A percentile compares a stretch with the other conserved stretches of the same genome.
Evolutionary conservation across 495 filamentous ascomycete species (phyloP).

Genomic region (Aspergillus haitiensis): DNA sequence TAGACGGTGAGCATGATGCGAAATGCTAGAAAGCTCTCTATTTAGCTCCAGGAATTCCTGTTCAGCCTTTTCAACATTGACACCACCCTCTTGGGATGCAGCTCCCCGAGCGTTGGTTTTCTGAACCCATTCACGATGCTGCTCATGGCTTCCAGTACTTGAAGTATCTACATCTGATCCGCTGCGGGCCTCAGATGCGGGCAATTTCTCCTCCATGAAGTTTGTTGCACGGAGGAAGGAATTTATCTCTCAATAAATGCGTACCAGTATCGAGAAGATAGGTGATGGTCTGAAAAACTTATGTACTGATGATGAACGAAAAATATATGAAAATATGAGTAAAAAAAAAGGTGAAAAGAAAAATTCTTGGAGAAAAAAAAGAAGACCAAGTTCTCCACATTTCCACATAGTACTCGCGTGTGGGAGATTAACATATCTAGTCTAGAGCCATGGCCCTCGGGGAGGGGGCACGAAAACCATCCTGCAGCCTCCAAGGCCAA

Average conservation of each 20-base stretch:
- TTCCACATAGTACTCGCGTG: not conserved
- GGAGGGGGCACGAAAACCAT: conserved; percentile 1
- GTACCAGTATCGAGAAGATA: not conserved
- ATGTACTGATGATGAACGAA: too few species aligned
- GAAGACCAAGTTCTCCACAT: not conserved
- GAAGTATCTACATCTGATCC: conserved; percentile 32
- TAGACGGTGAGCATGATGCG: conserved; percentile 51
- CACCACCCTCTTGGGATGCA: conserved; percentile 46
- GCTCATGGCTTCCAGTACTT: conserved; percentile 29
- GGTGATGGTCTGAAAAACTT: too few species aligned
- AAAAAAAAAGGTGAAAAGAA: not conserved
- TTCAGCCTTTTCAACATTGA: conserved; percentile 72
- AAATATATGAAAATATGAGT: not conserved
- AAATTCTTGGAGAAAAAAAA: not conserved
- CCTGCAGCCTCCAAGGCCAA: not conserved
- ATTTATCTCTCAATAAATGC: too few species aligned
- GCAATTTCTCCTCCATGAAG: conserved; percentile 24
- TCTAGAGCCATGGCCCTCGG: not conserved
- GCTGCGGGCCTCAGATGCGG: conserved; percentile 18
- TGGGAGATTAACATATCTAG: not conserved
- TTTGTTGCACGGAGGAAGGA: not conserved
- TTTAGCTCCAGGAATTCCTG: conserved; percentile 75
- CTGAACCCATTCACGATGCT: conserved; percentile 33
- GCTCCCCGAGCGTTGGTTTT: conserved; percentile 47
- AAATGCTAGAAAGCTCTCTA: conserved; percentile 67